phyloP scores from a whole-genome alignment of 192 early-diverging fungal genomes.

The Coemansia interrupta region DNA sequence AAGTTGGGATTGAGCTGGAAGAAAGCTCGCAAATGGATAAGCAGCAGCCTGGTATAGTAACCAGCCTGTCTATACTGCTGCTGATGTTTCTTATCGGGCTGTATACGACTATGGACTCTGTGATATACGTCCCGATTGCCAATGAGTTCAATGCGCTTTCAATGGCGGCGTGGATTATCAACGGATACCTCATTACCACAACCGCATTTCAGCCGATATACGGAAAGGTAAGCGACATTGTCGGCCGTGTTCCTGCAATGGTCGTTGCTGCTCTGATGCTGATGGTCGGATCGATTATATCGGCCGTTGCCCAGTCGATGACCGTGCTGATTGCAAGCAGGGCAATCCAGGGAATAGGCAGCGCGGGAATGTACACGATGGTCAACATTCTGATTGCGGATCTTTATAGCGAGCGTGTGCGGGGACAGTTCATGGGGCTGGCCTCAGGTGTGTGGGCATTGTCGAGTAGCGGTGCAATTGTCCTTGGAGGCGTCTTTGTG shows the following conservation, averaged over 20 bases:
- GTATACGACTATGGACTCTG: slow-evolving; percentile 22
- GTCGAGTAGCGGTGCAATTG: slow-evolving; percentile 41
- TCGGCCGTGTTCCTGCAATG: slow-evolving; percentile 59
- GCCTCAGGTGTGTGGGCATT: slow-evolving; percentile 50
- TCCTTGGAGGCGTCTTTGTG: slow-evolving; percentile 48
- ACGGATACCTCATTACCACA: slow-evolving; percentile 57
- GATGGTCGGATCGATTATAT: slow-evolving; percentile 45
- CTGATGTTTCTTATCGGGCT: slow-evolving; percentile 21
- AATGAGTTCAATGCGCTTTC: slow-evolving; percentile 53
- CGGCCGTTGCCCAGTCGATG: slow-evolving; percentile 53
- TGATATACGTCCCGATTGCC: slow-evolving; percentile 11
- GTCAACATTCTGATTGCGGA: slow-evolving; percentile 60
- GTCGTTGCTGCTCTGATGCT: slow-evolving; percentile 50
- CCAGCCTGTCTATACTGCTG: background rate
- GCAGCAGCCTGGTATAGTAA: slow-evolving; percentile 1
- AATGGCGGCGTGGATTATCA: slow-evolving; percentile 68
- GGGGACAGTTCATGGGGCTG: slow-evolving; percentile 55
- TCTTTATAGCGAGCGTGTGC: slow-evolving; percentile 50
- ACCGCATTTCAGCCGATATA: slow-evolving; percentile 74
- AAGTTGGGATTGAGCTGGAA: no score
- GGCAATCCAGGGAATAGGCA: slow-evolving; percentile 60
- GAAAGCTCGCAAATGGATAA: no score
- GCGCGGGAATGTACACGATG: slow-evolving; percentile 57
- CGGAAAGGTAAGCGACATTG: slow-evolving; percentile 70
- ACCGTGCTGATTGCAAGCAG: slow-evolving; percentile 58